Conservation (phyloP, 768 basidiomycete species). For the Russula dissimulans region DNA sequence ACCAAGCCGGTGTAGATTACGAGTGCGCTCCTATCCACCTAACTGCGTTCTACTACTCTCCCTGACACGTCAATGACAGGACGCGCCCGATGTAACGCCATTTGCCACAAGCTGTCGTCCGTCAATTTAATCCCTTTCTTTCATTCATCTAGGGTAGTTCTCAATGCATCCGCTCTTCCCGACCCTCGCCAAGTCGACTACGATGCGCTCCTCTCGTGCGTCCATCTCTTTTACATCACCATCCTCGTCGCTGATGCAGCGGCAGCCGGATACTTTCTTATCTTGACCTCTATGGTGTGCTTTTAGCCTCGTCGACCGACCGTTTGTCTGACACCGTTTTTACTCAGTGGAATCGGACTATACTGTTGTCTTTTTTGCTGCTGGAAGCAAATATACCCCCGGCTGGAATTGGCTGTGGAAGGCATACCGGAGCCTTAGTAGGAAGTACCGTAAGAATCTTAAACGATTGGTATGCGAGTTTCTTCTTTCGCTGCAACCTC, state of each 20-base stretch:
- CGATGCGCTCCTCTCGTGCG: constrained; percentile 61
- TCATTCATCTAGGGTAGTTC: constrained; percentile 52
- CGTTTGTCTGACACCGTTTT: neutral
- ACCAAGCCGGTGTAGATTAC: constrained; percentile 84
- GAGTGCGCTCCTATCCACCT: constrained; percentile 45
- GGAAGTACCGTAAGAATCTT: constrained; percentile 83
- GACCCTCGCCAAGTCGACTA: constrained; percentile 71
- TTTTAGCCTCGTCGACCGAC: neutral
- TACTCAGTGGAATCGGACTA: constrained; percentile 83
- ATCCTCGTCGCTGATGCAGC: constrained; percentile 1
- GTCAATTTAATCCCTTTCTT: neutral
- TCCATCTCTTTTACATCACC: constrained; percentile 6
- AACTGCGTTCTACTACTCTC: neutral
- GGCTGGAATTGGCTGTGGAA: constrained; percentile 92
- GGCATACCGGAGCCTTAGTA: constrained; percentile 68
- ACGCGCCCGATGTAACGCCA: constrained; percentile 69
- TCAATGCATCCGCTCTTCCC: constrained; percentile 76
- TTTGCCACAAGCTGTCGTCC: neutral
- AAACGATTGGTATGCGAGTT: constrained; percentile 57
- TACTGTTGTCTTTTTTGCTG: constrained; percentile 79
- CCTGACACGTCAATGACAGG: constrained; percentile 32
- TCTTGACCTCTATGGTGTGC: constrained; percentile 69
- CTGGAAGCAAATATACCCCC: constrained; percentile 64
- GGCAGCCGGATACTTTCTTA: constrained; percentile 66
- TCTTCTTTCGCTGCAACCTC: neutral